phyloP scores from a whole-genome alignment of 257 asterid species.

The Scutellaria galericulata region DNA sequence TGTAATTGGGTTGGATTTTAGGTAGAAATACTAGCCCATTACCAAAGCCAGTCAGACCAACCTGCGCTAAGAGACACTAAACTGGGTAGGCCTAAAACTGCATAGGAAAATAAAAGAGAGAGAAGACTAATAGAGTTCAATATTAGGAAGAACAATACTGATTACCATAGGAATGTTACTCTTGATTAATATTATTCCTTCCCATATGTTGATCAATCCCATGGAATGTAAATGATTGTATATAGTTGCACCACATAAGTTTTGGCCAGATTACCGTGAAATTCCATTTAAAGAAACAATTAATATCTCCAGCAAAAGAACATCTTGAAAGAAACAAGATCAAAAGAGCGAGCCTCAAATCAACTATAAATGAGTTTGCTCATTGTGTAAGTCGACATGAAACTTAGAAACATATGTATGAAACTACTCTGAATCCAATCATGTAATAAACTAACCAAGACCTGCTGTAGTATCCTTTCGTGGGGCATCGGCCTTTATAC shows the following conservation, averaged over 20 bases:
- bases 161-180: too few species aligned
- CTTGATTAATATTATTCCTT: not conserved
- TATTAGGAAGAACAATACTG: too few species aligned
- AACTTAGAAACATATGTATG: not conserved
- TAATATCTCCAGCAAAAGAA: not conserved
- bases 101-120: too few species aligned
- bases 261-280: not conserved
- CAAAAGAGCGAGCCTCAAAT: conserved; percentile 13
- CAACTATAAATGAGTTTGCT: conserved; percentile 7
- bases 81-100: too few species aligned
- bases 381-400: conserved; percentile 8
- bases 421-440: conserved; percentile 9
- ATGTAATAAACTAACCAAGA: conserved; percentile 32
- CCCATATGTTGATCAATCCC: not conserved
- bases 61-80: too few species aligned
- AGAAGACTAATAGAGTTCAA: too few species aligned
- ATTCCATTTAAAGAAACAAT: not conserved
- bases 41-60: too few species aligned
- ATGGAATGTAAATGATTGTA: not conserved
- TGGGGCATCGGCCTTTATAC: conserved; percentile 41
- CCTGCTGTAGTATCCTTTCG: conserved; percentile 36
- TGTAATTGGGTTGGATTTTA: too few species aligned
- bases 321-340: conserved; percentile 7
- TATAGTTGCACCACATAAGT: not conserved
- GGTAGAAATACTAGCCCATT: too few species aligned